These are phyloP conservation scores for Brassica incana DNA, from an alignment of 345 rosid species.

Conservation along the genomic window DNA sequence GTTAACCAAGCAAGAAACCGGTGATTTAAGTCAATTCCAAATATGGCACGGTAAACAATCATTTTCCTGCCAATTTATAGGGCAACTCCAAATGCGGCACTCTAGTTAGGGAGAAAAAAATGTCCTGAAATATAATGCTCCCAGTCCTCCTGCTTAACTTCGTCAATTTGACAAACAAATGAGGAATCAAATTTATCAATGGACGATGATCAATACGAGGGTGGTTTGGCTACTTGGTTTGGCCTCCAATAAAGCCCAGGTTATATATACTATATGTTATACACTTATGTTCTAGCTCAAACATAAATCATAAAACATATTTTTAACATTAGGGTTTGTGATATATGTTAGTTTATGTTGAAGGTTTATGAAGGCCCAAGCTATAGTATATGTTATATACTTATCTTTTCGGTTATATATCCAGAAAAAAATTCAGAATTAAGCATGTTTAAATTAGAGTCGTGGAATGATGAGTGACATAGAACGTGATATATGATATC, in stretches of 20 bases:
- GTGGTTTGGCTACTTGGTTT: not conserved
- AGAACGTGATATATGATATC: not conserved
- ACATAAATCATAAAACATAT: not conserved
- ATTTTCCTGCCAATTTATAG: not conserved
- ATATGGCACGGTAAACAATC: not conserved
- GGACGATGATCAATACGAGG: not conserved
- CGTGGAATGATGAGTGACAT: too few species aligned
- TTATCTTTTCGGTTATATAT: too few species aligned
- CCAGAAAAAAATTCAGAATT: too few species aligned
- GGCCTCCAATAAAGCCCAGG: not conserved
- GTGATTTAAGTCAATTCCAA: constrained; percentile 9
- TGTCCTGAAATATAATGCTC: not conserved
- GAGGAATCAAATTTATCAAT: not conserved
- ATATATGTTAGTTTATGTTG: not conserved
- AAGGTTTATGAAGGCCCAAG: not conserved
- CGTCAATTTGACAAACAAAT: not conserved
- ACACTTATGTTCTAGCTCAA: not conserved
- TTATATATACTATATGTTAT: not conserved
- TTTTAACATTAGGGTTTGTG: not conserved
- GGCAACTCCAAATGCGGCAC: not conserved
- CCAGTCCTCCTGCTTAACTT: not conserved
- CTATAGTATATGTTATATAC: not conserved
- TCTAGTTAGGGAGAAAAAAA: not conserved
- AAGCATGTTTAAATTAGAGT: not conserved
- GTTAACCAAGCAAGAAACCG: constrained; percentile 7